Percentiles rank a stretch among this genome's conserved stretches.
These are phyloP conservation scores for Periglandula ipomoeae DNA, from an alignment of 2,329 filamentous ascomycete species.

Conservation along the genomic window DNA sequence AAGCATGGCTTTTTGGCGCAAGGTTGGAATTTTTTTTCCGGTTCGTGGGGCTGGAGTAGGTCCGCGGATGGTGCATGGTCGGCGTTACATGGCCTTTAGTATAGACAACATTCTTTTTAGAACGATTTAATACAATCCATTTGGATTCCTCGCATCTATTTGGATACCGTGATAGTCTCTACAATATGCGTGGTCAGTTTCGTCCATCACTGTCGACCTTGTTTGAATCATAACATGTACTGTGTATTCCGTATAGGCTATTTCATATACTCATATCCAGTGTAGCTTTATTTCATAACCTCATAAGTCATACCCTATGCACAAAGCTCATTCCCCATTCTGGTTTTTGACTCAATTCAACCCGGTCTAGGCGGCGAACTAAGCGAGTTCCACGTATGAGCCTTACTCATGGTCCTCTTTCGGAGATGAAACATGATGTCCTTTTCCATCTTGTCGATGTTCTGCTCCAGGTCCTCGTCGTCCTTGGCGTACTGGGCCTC, in stretches of 20 bases:
- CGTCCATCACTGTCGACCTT: too few relatives aligned
- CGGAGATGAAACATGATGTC: conserved; percentile 48
- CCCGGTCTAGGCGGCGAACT: conserved; percentile 19
- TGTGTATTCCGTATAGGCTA: too few relatives aligned
- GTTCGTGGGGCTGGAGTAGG: too few relatives aligned
- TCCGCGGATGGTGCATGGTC: conserved; percentile 2
- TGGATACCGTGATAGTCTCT: too few relatives aligned
- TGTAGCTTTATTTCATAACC: neutral
- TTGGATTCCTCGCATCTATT: too few relatives aligned
- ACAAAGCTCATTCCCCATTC: neutral
- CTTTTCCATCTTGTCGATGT: conserved; percentile 47
- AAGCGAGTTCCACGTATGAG: conserved; percentile 41
- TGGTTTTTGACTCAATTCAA: too few relatives aligned
- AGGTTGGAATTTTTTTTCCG: neutral
- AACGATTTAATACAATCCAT: neutral
- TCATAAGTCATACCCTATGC: neutral
- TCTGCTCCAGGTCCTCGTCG: conserved; percentile 42
- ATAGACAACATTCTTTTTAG: neutral
- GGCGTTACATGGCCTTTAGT: neutral
- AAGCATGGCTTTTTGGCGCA: neutral
- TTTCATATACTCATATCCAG: too few relatives aligned
- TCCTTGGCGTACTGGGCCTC: conserved; percentile 39
- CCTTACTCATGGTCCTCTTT: conserved; percentile 47
- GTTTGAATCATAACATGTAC: too few relatives aligned
- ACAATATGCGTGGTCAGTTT: too few relatives aligned